Conservation (phyloP, 257 asterid species). For the Lycium barbarum region DNA sequence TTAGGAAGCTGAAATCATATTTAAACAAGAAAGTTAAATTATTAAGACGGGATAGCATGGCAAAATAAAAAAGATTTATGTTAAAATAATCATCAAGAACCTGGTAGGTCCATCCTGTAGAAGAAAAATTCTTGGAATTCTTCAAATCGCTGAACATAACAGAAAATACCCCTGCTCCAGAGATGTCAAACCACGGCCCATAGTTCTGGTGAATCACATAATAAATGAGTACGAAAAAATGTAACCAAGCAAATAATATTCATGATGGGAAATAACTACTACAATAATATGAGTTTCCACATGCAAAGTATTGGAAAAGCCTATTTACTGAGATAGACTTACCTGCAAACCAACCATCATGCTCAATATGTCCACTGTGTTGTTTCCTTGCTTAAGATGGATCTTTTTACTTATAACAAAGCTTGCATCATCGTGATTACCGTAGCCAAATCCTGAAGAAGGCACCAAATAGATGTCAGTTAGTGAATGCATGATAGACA, state of each 20-base stretch:
- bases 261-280: neutral
- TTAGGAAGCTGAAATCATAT: neutral
- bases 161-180: conserved; percentile 69
- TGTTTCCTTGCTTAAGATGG: conserved; percentile 57
- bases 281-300: neutral
- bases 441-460: conserved; percentile 62
- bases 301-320: conserved; percentile 9
- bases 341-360: conserved; percentile 87
- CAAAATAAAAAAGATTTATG: conserved; percentile 6
- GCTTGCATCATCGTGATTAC: conserved; percentile 73
- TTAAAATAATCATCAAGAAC: conserved; percentile 39
- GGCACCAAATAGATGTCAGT: conserved; percentile 23
- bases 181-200: conserved; percentile 83
- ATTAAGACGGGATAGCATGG: neutral
- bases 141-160: conserved; percentile 52
- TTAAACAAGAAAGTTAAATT: neutral
- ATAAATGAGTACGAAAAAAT: conserved; percentile 19
- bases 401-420: conserved; percentile 51
- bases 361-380: conserved; percentile 68
- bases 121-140: conserved; percentile 55
- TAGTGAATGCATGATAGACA: neutral
- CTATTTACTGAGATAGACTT: conserved; percentile 1
- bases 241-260: neutral
- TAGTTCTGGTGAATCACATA: conserved; percentile 57
- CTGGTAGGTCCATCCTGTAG: conserved; percentile 76